These are phyloP conservation scores for Nakazawaea holstii DNA, from an alignment of 805 yeast genomes.

Conservation along the genomic window DNA sequence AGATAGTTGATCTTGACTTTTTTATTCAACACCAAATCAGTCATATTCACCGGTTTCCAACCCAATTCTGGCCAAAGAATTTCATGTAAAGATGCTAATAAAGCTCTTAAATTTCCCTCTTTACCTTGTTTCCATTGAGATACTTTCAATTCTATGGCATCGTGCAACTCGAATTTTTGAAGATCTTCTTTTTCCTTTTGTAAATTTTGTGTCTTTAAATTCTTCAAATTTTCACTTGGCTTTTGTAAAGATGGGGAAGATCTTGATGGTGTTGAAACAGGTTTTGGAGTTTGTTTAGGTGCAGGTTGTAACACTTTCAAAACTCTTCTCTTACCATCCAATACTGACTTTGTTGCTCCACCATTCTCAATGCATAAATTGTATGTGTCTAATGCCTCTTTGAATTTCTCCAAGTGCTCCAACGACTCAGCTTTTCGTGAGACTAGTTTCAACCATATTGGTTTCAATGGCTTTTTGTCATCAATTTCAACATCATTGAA, in stretches of 20 bases:
- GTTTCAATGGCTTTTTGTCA: slow-evolving; percentile 49
- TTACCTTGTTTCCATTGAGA: slow-evolving; percentile 68
- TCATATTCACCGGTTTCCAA: slow-evolving; percentile 62
- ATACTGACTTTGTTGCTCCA: slow-evolving; percentile 49
- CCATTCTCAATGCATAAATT: slow-evolving; percentile 63
- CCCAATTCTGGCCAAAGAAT: slow-evolving; percentile 62
- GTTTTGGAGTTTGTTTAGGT: slow-evolving; percentile 23
- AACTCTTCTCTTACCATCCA: slow-evolving; percentile 85
- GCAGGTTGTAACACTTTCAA: slow-evolving; percentile 56
- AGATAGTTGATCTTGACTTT: slow-evolving; percentile 81
- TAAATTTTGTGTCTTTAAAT: slow-evolving; percentile 42
- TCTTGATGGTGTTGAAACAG: slow-evolving; percentile 16
- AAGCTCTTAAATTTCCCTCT: slow-evolving; percentile 73
- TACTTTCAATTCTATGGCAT: slow-evolving; percentile 50
- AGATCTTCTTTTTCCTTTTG: slow-evolving; percentile 34
- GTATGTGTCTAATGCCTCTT: slow-evolving; percentile 59
- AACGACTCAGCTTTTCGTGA: slow-evolving; percentile 75
- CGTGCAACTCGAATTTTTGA: slow-evolving; percentile 59
- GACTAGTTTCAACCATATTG: slow-evolving; percentile 69
- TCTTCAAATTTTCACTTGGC: slow-evolving; percentile 36
- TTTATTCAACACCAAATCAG: slow-evolving; percentile 82
- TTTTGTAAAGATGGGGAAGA: slow-evolving; percentile 10
- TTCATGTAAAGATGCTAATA: slow-evolving; percentile 62
- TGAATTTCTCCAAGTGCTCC: slow-evolving; percentile 71
- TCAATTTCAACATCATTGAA: slow-evolving; percentile 34